A percentile compares a stretch with the other conserved stretches of the same genome.
phyloP scores from a whole-genome alignment of 164 flowering plant genomes.

The Akebia trifoliata region DNA sequence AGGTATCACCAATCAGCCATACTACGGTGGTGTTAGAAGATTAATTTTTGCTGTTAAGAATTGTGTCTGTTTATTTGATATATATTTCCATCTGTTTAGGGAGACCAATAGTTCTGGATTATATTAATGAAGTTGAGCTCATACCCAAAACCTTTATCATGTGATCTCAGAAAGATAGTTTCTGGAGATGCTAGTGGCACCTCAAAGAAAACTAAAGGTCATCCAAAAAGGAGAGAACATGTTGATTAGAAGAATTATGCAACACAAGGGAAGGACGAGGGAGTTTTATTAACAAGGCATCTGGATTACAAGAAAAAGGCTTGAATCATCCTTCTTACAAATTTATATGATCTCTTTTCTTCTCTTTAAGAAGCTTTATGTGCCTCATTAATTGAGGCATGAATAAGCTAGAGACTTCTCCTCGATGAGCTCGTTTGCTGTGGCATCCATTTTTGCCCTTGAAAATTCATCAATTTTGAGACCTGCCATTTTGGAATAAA shows the following conservation, averaged over 20 bases:
- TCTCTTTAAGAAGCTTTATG: not conserved
- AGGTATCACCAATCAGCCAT: too few relatives aligned
- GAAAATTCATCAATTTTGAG: slow-evolving; percentile 74
- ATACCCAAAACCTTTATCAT: too few relatives aligned
- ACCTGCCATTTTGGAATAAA: slow-evolving; percentile 35
- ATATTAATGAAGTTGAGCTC: too few relatives aligned
- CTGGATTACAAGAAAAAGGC: not conserved
- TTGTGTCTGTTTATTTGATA: too few relatives aligned
- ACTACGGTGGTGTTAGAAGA: too few relatives aligned
- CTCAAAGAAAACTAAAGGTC: not conserved
- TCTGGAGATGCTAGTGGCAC: too few relatives aligned
- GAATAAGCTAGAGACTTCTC: slow-evolving; percentile 73
- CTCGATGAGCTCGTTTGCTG: slow-evolving; percentile 65
- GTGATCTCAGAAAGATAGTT: too few relatives aligned
- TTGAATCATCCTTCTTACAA: not conserved
- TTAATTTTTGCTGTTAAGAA: too few relatives aligned
- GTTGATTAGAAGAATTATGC: too few relatives aligned
- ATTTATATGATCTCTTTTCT: slow-evolving; percentile 5
- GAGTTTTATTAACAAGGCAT: not conserved
- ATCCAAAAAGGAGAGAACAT: not conserved
- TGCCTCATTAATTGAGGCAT: slow-evolving; percentile 37
- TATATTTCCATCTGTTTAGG: too few relatives aligned
- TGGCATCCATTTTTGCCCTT: slow-evolving; percentile 68
- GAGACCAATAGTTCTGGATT: too few relatives aligned
- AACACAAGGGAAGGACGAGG: not conserved